Percentiles rank a stretch among this genome's conserved stretches.
These are phyloP conservation scores for Punica granatum DNA, from an alignment of 345 rosid species.

Conservation along the genomic window DNA sequence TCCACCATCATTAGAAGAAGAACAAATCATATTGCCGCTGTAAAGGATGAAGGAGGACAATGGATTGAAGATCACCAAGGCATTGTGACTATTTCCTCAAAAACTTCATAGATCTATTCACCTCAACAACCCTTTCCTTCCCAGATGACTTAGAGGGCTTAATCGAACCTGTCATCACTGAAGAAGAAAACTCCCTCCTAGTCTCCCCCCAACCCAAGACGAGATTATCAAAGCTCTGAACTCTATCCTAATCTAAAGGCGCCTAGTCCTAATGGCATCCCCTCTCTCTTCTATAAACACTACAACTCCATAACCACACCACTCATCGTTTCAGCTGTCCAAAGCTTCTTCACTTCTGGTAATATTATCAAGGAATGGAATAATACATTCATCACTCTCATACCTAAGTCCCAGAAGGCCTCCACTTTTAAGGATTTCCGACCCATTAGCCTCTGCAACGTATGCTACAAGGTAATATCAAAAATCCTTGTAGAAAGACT, in stretches of 20 bases:
- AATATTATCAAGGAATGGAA: background rate
- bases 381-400: background rate
- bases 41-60: too few relatives aligned
- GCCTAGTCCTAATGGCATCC: background rate
- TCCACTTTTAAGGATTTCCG: too few relatives aligned
- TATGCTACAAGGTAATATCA: background rate
- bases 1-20: too few relatives aligned
- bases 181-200: too few relatives aligned
- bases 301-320: background rate
- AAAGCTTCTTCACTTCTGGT: too few relatives aligned
- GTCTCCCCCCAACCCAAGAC: too few relatives aligned
- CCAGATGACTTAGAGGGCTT: background rate
- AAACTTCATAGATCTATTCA: background rate
- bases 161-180: background rate
- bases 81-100: background rate
- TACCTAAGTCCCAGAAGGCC: too few relatives aligned
- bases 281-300: background rate
- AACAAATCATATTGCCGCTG: background rate
- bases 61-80: background rate
- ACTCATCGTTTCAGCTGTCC: background rate
- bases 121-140: background rate
- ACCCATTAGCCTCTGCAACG: background rate
- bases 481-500: background rate
- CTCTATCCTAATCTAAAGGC: too few relatives aligned
- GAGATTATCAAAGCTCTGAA: background rate